These are phyloP conservation scores for Phytophthora multivora DNA, from an alignment of 352 stramenopile species.

Conservation along the genomic window DNA sequence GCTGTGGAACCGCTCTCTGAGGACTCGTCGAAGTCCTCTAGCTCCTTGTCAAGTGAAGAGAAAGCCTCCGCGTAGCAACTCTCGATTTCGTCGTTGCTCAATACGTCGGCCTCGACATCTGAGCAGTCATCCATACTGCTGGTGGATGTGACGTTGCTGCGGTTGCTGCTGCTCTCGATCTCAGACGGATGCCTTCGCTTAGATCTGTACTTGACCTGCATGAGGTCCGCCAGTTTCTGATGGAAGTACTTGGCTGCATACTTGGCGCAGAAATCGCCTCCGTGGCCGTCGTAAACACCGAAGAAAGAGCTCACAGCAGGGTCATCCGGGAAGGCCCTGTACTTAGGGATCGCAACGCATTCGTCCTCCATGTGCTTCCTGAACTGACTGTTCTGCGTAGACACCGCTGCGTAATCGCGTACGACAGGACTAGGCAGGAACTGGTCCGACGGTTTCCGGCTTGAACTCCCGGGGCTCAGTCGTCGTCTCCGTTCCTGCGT, in stretches of 20 bases:
- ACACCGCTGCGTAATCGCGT: constrained; percentile 72
- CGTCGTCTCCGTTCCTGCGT: constrained; percentile 20
- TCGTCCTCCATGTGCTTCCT: constrained; percentile 87
- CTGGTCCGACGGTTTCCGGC: constrained; percentile 16
- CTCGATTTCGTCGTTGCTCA: constrained; percentile 66
- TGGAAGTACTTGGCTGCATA: constrained; percentile 80
- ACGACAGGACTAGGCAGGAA: constrained; percentile 52
- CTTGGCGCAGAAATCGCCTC: constrained; percentile 79
- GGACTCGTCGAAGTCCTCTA: constrained; percentile 72
- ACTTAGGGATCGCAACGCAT: constrained; percentile 76
- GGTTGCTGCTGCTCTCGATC: constrained; percentile 41
- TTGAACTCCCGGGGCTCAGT: constrained; percentile 11
- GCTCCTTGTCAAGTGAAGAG: constrained; percentile 61
- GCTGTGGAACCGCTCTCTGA: constrained; percentile 71
- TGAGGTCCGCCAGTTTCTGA: constrained; percentile 46
- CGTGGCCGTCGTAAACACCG: constrained; percentile 84
- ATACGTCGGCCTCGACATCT: constrained; percentile 48
- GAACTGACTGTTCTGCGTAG: constrained; percentile 82
- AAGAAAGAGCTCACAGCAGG: constrained; percentile 79
- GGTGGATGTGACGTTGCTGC: constrained; percentile 53
- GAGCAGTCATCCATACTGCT: constrained; percentile 46
- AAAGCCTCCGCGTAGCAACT: constrained; percentile 68
- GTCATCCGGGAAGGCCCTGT: constrained; percentile 60
- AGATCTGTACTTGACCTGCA: constrained; percentile 45
- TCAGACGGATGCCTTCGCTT: constrained; percentile 41